Conservation (phyloP, 768 basidiomycete genomes). For the Phylloporus sp. region DNA sequence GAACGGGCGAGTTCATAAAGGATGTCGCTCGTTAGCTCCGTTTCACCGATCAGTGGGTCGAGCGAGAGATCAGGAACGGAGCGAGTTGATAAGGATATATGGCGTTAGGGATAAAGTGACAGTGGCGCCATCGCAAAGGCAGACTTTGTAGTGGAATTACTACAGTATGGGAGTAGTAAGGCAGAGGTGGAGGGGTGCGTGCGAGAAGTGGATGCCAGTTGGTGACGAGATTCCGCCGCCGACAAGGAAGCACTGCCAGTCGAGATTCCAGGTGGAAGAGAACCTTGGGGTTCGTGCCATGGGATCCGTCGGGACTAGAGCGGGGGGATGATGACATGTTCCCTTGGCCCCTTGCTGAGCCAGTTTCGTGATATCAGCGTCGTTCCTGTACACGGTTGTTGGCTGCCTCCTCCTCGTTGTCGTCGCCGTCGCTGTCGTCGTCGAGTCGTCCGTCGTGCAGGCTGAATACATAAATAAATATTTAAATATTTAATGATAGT, state of each 20-base stretch:
- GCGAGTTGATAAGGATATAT: slow-evolving; percentile 16
- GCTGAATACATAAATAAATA: slow-evolving; percentile 5
- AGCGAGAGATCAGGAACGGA: slow-evolving; percentile 15
- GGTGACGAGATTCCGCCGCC: slow-evolving; percentile 6
- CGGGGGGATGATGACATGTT: slow-evolving; percentile 11
- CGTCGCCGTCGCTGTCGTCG: slow-evolving; percentile 1
- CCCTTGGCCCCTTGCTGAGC: slow-evolving; percentile 10
- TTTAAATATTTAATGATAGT: slow-evolving; percentile 15
- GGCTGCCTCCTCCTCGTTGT: no score
- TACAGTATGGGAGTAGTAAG: background rate
- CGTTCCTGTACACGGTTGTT: slow-evolving; percentile 27
- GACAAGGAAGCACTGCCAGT: background rate
- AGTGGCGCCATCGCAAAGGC: background rate
- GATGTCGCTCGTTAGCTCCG: slow-evolving; percentile 18
- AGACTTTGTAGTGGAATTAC: background rate
- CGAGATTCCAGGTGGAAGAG: background rate
- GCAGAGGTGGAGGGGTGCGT: background rate
- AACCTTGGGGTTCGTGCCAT: slow-evolving; percentile 13
- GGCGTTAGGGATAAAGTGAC: slow-evolving; percentile 7
- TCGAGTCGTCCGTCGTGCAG: no score
- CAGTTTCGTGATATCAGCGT: slow-evolving; percentile 27
- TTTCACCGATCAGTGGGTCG: slow-evolving; percentile 11
- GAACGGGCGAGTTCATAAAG: slow-evolving; percentile 6
- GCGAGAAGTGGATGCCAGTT: background rate
- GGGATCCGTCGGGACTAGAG: slow-evolving; percentile 11